Base-by-base conservation (phyloP, 805 yeast species). In the Saccharomyces kudriavzevii region DNA sequence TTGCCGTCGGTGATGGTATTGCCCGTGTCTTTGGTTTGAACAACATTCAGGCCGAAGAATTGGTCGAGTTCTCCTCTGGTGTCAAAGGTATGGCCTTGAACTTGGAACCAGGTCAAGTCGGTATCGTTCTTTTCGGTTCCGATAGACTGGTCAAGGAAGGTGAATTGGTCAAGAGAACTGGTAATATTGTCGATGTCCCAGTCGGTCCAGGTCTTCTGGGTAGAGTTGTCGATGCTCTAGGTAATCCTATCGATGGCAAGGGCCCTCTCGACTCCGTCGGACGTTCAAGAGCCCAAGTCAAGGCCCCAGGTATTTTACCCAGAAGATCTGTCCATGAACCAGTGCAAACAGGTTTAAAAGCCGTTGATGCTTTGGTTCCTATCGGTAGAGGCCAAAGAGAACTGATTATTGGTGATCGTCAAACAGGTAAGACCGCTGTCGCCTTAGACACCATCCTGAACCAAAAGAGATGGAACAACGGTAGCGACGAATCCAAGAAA, bases 301-400 rank as follows among this genome's bases (percentile, higher is more conserved):
- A 94, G 83, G 99, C 99, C 69, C 99, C 99, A 78, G 99, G 99
- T 85, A 94, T 94, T 72, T 84, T 94, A 77, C 99, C 99, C 82
- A 92, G 99, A 85, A 88, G 86, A 72, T 89, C 97, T 59, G 99
- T 94, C 66, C 84, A 75, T 81, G 99, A 94, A 84, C 99, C 99
- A 76, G 94, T 94, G 87, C 99, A 94, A 83, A 92, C 99, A 71
- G 99, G 99, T 86, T 86, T 94, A 74, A 94, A 94, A 83, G 85
- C 97, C 61, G 97, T 94, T 68, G 99, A 94, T 75, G 92, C 99
- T 74, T 85, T 94, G 71, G 99, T 94, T 77, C 99, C 99, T 78
- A 78, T 94, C 70, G 99, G 99, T 75, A 94, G 99, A 87, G 99
- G 99, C 77, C 99, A 94, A 82, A 94, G 99, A 89, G 99, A 94